Percentiles rank a stretch among this genome's conserved stretches.
These are phyloP conservation scores for Phytophthora foliorum DNA, from an alignment of 352 stramenopile genomes.

Conservation along the genomic window DNA sequence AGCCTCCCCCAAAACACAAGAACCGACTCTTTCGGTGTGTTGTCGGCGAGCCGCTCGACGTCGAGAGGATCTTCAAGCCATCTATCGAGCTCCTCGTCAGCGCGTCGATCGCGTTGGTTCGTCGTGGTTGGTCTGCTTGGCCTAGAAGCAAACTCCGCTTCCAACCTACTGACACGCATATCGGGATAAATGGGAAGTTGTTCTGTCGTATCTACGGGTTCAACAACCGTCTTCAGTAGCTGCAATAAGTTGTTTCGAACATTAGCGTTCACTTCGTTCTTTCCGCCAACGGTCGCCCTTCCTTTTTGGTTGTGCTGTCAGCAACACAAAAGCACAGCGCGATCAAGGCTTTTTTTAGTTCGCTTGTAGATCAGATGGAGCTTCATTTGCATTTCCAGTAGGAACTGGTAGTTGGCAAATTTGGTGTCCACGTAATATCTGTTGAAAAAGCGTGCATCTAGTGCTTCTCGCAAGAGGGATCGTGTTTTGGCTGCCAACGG, in stretches of 20 bases:
- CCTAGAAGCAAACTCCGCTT: slow-evolving; percentile 3
- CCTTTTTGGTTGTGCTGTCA: slow-evolving; percentile 7
- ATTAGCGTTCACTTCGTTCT: no score
- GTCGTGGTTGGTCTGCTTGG: background rate
- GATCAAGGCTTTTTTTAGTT: slow-evolving; percentile 8
- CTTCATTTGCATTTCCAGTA: slow-evolving; percentile 22
- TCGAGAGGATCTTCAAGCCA: slow-evolving; percentile 16
- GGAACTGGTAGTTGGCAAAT: slow-evolving; percentile 12
- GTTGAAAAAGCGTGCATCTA: slow-evolving; percentile 20
- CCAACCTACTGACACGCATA: slow-evolving; percentile 2
- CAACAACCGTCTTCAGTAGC: no score
- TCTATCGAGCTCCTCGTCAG: slow-evolving; percentile 15
- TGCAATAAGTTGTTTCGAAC: no score
- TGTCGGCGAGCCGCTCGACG: background rate
- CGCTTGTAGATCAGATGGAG: slow-evolving; percentile 22
- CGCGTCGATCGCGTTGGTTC: slow-evolving; percentile 1
- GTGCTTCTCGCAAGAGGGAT: background rate
- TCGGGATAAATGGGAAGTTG: no score
- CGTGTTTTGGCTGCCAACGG: slow-evolving; percentile 17
- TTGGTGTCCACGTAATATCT: slow-evolving; percentile 12
- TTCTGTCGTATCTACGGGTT: no score
- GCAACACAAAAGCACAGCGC: slow-evolving; percentile 16
- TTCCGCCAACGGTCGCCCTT: no score
- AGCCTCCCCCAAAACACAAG: slow-evolving; percentile 18
- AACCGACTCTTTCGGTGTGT: slow-evolving; percentile 10